Evolutionary conservation across 352 stramenopile species (phyloP), one percentile per base, ranked within the genome.

Genomic region (Aphanomyces stellatus): DNA sequence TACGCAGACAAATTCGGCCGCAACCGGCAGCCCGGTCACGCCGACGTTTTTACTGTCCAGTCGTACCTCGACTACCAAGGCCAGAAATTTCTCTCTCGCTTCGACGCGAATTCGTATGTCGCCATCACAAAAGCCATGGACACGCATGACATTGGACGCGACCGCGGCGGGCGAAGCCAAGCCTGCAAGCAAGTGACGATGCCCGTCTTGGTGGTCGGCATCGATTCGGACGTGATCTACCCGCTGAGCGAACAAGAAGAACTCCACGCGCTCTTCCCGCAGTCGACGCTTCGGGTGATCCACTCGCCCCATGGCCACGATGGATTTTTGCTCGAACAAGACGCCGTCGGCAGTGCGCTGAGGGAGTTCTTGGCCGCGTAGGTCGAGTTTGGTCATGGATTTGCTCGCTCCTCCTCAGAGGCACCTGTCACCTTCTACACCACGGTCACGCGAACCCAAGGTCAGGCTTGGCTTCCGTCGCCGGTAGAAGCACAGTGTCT

Each of bases 61-160:
- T 91, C 77, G 66, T 97, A 97, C 62, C 71, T 97, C 8, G 69
- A 84, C 31, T 90, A 97, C 71, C 89, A 99, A 74, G 96, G 96
- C 34, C 72, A 88, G 43, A 99, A 99, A 73, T 99, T 99, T 70
- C 69, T 98, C 33, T 83, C 82, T 48, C 81, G 96, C 35, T 99
- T 96, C 74, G 96, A 99, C 75, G 89, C 95, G 27, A 93, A 98
- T 69, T 96, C 92, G 69, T 99, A 98, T 76, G 69, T 99, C 22
- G 82, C 96, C 53, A 71, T 99, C 49, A 97, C 95, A 53, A 87
- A 98, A 71, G 79, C 98, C 76, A 98, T 99, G 92, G 95, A 99
- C 79, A 93, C 88, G 8, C 96, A 99, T 68, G 94, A 99, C 74
- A 78, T 98, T 19, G 86, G 85, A 2, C 81, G 89, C 10, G 76